Evolutionary conservation across 1,284 basidiomycete species (phyloP).

Genomic region (Ustilago hordei): DNA sequence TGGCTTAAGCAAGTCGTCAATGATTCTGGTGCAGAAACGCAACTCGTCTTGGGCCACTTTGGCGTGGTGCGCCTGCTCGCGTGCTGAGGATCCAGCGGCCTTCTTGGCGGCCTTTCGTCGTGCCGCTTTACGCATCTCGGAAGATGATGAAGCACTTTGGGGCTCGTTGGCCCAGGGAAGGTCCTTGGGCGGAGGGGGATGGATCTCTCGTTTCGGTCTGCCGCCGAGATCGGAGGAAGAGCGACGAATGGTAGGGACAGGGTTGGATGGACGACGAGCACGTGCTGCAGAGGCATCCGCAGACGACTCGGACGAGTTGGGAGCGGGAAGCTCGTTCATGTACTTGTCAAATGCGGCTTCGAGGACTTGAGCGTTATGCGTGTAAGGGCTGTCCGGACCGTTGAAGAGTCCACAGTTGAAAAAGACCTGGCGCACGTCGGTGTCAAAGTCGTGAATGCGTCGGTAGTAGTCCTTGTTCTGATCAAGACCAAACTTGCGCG

Average conservation of each 20-base stretch:
- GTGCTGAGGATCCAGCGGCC: constrained; percentile 47
- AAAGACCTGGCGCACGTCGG: constrained; percentile 76
- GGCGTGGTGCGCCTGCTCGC: constrained; percentile 75
- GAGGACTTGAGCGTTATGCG: constrained; percentile 81
- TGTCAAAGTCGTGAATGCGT: constrained; percentile 56
- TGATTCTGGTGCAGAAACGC: constrained; percentile 81
- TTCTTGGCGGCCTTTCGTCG: constrained; percentile 53
- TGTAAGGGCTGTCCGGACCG: constrained; percentile 84
- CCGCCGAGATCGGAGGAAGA: constrained; percentile 74
- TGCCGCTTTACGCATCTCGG: constrained; percentile 43
- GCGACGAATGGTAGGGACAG: constrained; percentile 82
- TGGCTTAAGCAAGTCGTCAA: constrained; percentile 82
- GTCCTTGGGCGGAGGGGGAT: constrained; percentile 92
- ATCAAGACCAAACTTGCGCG: constrained; percentile 51
- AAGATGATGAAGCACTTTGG: constrained; percentile 46
- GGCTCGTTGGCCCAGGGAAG: constrained; percentile 80
- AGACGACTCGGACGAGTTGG: constrained; percentile 66
- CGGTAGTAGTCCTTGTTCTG: constrained; percentile 56
- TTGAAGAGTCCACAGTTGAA: constrained; percentile 92
- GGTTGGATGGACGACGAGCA: constrained; percentile 78
- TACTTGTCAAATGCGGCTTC: constrained; percentile 89
- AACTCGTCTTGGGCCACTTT: constrained; percentile 83
- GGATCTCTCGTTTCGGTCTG: constrained; percentile 96
- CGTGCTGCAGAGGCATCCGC: constrained; percentile 56
- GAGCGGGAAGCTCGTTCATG: constrained; percentile 71